These are phyloP conservation scores for Xylaria sp. DNA, from an alignment of 2,329 filamentous ascomycete species.

Conservation along the genomic window DNA sequence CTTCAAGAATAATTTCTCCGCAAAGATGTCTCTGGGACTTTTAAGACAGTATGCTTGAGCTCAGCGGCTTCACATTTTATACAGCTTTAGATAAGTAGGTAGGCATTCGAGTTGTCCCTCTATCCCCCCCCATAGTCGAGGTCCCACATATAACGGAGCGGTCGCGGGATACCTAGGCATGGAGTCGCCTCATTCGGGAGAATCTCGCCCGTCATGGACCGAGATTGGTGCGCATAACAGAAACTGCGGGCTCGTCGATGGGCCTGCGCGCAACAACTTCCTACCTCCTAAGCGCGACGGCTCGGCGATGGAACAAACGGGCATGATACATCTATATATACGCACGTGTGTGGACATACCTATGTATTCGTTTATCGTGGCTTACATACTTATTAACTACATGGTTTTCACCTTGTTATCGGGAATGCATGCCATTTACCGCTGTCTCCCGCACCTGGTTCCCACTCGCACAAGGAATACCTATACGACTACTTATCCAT, in stretches of 20 bases:
- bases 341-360: too few relatives aligned
- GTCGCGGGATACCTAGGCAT: conserved; percentile 10
- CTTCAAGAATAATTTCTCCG: background rate
- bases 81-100: conserved; percentile 7
- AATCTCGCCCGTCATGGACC: conserved; percentile 20
- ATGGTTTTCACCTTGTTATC: too few relatives aligned
- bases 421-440: too few relatives aligned
- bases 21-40: background rate
- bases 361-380: too few relatives aligned
- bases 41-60: background rate
- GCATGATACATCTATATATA: too few relatives aligned
- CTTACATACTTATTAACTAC: too few relatives aligned
- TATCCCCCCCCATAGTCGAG: conserved; percentile 3
- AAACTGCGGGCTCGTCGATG: background rate
- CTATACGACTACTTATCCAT: too few relatives aligned
- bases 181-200: conserved; percentile 23
- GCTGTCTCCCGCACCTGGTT: too few relatives aligned
- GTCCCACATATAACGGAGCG: conserved; percentile 21
- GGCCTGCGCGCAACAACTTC: background rate
- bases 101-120: conserved; percentile 4
- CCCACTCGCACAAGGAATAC: too few relatives aligned
- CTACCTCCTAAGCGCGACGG: background rate
- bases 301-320: background rate
- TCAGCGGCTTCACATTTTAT: background rate
- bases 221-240: conserved; percentile 29